phyloP scores from a whole-genome alignment of 139 green algal genomes.

The Diplosphaera chodatii region DNA sequence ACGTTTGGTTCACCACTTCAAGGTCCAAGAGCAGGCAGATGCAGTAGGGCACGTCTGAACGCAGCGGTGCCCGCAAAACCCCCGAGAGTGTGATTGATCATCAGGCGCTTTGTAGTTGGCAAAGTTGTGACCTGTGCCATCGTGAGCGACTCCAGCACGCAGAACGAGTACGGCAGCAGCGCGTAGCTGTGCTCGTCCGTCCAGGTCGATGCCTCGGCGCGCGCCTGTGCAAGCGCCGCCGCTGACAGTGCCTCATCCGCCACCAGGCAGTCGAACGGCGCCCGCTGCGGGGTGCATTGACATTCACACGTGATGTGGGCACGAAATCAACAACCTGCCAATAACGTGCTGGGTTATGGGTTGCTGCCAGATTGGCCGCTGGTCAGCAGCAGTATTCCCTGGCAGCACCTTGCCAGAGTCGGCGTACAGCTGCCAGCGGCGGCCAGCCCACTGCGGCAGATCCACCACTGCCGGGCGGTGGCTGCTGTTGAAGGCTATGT shows the following conservation, averaged over 20 bases:
- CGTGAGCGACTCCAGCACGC: conserved; percentile 63
- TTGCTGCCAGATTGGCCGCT: not conserved
- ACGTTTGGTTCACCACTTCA: no score
- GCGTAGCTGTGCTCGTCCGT: conserved; percentile 51
- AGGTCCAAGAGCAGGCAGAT: no score
- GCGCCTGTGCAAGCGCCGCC: conserved; percentile 26
- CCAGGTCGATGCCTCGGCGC: conserved; percentile 51
- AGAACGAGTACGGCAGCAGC: conserved; percentile 70
- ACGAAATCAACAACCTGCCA: no score
- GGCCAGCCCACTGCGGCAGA: conserved; percentile 57
- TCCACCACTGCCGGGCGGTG: conserved; percentile 35
- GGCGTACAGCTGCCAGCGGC: conserved; percentile 54
- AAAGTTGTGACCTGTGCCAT: not conserved
- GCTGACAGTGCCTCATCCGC: conserved; percentile 44
- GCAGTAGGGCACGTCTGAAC: no score
- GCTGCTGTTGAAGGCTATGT: conserved; percentile 59
- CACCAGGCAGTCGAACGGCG: conserved; percentile 76
- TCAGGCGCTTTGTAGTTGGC: no score
- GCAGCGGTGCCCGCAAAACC: no score
- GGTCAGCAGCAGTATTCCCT: not conserved
- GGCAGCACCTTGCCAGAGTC: conserved; percentile 81
- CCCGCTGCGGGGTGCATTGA: conserved; percentile 18
- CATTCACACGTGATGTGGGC: not conserved
- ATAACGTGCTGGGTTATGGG: no score
- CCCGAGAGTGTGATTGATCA: no score